Base-by-base conservation (phyloP, 2,329 filamentous ascomycete genomes). In the Paecilomyces niveus region DNA sequence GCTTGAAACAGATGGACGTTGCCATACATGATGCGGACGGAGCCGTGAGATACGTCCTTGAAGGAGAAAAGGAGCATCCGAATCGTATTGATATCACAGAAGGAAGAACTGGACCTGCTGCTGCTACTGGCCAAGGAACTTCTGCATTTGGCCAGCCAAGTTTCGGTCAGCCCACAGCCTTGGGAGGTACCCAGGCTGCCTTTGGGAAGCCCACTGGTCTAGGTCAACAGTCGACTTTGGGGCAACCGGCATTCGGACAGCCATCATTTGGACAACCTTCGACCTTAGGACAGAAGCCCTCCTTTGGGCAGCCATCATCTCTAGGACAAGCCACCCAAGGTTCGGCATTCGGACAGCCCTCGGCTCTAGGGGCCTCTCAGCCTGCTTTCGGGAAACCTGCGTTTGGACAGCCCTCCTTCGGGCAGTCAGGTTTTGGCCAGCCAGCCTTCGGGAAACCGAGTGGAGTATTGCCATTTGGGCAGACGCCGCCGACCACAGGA, bases 1-100 rank as follows among this genome's bases (percentile, higher is more conserved):
- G 88, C 3, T 78, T 86, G 61, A 80, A 86, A 59, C 90, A 94
- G 70, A 90, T 92, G 55, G 83, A 89, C 60, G 82, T 79, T n/a
- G 86, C 87, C 0, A 69, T 90, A 0, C 82, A 79, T 60, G 87
- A 95, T 66, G 72, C 89, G 9, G 81, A 88, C 60, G 89, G 86
- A 2, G 92, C 92, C 1, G 80, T 89, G 52, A 81, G 85, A 57
- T 94, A 87, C 68, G 76, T 94, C 13, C 68, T 87, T 9, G 81
- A 85, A 4, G 84, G 82, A 22, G 84, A 83, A 57, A 85, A 89
- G 56, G 83, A 85, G 49, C 89, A 91, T 66, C 90, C 90, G 1
- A 95, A 94, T 68, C 83, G 90, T 49, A 77, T 82, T 56, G 89
- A 92, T 61, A 75, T 74, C 53, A 67, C 67, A 31, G 70, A 72